These are phyloP conservation scores for Coccomyxa sp. DNA, from an alignment of 139 green algal genomes.

Conservation along the genomic window DNA sequence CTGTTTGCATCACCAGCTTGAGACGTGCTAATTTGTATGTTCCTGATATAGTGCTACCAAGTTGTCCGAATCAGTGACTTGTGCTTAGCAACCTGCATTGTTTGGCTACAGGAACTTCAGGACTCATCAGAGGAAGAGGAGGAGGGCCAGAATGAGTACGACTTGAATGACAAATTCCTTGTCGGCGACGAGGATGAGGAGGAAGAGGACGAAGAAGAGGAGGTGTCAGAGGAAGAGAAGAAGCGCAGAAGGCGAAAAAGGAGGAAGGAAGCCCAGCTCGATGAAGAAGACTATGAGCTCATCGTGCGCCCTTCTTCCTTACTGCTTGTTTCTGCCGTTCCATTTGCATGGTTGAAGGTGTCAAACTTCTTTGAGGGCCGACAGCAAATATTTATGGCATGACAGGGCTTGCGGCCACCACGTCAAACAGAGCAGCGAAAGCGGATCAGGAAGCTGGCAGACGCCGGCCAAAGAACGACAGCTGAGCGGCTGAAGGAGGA, in stretches of 20 bases:
- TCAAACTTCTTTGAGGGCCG: not conserved
- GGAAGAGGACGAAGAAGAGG: constrained; percentile 38
- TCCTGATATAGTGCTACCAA: no score
- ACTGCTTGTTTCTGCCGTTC: not conserved
- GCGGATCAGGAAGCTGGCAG: constrained; percentile 64
- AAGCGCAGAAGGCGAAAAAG: constrained; percentile 28
- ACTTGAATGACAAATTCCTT: constrained; percentile 36
- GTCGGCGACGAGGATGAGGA: constrained; percentile 24
- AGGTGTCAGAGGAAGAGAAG: constrained; percentile 22
- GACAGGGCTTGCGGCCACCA: constrained; percentile 26
- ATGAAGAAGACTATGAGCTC: constrained; percentile 91
- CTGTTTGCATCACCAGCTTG: no score
- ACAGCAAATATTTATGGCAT: not conserved
- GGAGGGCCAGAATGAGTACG: constrained; percentile 29
- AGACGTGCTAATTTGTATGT: no score
- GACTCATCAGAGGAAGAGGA: constrained; percentile 28
- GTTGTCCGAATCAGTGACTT: no score
- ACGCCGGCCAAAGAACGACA: constrained; percentile 18
- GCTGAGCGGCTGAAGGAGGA: constrained; percentile 56
- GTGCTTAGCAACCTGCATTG: no score
- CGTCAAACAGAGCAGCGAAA: constrained; percentile 44
- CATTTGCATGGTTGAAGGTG: not conserved
- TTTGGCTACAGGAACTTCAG: not conserved
- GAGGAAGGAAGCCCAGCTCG: constrained; percentile 59
- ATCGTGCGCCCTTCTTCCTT: constrained; percentile 46